These are phyloP conservation scores for Vigna nakashimae DNA, from an alignment of 306 rosid genomes.

Conservation along the genomic window DNA sequence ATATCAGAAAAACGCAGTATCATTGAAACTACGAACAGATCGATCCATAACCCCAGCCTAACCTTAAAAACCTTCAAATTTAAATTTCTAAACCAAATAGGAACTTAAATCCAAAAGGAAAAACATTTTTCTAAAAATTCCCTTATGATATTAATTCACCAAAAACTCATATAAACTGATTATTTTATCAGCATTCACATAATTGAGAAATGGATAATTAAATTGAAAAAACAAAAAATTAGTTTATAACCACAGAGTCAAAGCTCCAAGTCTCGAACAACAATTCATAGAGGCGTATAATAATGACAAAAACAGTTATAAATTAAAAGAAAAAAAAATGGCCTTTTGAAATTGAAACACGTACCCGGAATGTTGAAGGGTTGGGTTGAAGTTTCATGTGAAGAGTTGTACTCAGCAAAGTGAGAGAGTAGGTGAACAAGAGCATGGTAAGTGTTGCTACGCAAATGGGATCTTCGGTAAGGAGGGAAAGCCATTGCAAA, in stretches of 20 bases:
- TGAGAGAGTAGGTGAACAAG: conserved; percentile 54
- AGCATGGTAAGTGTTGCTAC: conserved; percentile 60
- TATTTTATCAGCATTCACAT: neutral
- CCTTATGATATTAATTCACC: neutral
- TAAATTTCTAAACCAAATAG: neutral
- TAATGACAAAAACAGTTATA: neutral
- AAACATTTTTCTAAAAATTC: neutral
- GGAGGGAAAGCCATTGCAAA: conserved; percentile 45
- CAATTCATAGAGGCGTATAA: neutral
- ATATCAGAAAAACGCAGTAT: neutral
- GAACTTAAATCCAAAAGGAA: neutral
- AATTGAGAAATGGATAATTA: neutral
- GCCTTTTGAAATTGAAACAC: no score
- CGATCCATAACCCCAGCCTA: neutral
- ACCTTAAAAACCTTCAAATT: neutral
- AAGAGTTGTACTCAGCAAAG: conserved; percentile 26
- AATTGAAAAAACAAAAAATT: neutral
- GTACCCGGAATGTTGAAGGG: conserved; percentile 46
- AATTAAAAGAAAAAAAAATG: neutral
- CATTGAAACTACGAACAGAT: conserved; percentile 22
- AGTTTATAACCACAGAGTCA: neutral
- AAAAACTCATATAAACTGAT: neutral
- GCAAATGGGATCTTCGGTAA: conserved; percentile 57
- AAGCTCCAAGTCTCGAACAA: neutral
- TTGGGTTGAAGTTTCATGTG: conserved; percentile 23